Evolutionary conservation across 129 eudicot species (phyloP), one percentile per base, ranked within the genome.

Genomic region (Lonicera japonica): DNA sequence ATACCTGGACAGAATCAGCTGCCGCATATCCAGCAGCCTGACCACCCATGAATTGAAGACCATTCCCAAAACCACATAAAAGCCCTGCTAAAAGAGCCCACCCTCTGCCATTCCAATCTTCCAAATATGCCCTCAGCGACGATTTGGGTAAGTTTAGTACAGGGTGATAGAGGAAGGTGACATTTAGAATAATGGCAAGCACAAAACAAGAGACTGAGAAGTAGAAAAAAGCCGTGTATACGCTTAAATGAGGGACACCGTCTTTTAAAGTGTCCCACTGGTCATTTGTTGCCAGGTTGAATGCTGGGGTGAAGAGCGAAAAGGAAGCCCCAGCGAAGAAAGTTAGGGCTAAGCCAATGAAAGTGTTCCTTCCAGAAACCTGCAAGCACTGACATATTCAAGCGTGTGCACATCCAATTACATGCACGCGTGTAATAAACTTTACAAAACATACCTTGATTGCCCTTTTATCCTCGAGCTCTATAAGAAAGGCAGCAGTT

Each of bases 1-100:
- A 29, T 11, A 89, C 97, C 95, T 89, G 90, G 69, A 86, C 95
- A 15, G 95, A 87, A 77, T 86, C 95, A 36, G 97, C 97, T 51
- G 97, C 94, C 52, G 97, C 97, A 77, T 90, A 90, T 56, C 97
- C 95, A 64, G 95, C 97, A 19, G 94, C 95, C 78, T 90, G 94
- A 17, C 97, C 97, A 39, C 95, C 95, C 86, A 90, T 81, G 56
- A 90, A 90, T 65, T 86, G 94, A 15, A 90, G 97, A 21, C 95
- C 97, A 22, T 90, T 90, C 12, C 97, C 97, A 47, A 86, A 86
- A 4, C 95, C 95, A 58, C 97, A 90, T 54, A 92, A 54, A 66
- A 92, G 63, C 8, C 98, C 98, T 21, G 98, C 96, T 67, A 82
- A 25, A 53, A 80, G 53, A 8, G 98, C 98, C 98, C 95, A 87